Evolutionary conservation across 306 rosid species (phyloP), one percentile per base, ranked within the genome.

Genomic region (Lathyrus aphaca): DNA sequence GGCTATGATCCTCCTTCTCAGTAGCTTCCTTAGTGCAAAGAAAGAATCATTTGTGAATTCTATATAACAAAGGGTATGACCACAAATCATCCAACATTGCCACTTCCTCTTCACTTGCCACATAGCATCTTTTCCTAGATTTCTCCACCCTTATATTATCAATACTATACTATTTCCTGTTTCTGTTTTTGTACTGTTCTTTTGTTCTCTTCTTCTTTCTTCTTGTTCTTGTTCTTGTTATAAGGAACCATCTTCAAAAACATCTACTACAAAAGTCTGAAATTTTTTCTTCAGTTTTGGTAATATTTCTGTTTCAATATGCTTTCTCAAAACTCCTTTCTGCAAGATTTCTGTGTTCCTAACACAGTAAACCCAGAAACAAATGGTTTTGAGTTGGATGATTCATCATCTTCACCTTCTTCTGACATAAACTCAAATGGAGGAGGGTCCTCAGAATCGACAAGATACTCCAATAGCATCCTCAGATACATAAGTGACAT

Each of bases 401-500:
- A 74, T 74, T 64, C 80, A 30, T 45, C 70, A 21, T 4, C 8
- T 1, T 50, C 56, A 35, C 68, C 71, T 73, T 78, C 82, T 75
- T 69, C 82, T 5, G 68, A 49, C 40, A n/a, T 64, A 45, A 78
- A 55, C 81, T 82, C 82, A 5, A 75, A 67, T 70, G 80, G 32
- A 10, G 80, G 32, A 10, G 86, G 80, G 16, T 39, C 78, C 12
- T 35, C 78, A 3, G 91, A 82, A 7, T 0, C 10, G 14, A 59
- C 17, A 3, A 86, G 87, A 40, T 56, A 70, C 42, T 74, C 91
- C 68, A 84, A 82, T 45, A 2, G 68, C 16, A 74, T 79, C 39
- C 96, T 94, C 51, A 80, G 80, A 76, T 94, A 65, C 85, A 84
- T 90, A 27, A 81, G 73, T 12, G 92, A 88, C 77, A 83, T 94